A percentile compares a stretch with the other conserved stretches of the same genome.
Evolutionary conservation across 148 eudicot species (phyloP).

Genomic region (Gaultheria prostrata): DNA sequence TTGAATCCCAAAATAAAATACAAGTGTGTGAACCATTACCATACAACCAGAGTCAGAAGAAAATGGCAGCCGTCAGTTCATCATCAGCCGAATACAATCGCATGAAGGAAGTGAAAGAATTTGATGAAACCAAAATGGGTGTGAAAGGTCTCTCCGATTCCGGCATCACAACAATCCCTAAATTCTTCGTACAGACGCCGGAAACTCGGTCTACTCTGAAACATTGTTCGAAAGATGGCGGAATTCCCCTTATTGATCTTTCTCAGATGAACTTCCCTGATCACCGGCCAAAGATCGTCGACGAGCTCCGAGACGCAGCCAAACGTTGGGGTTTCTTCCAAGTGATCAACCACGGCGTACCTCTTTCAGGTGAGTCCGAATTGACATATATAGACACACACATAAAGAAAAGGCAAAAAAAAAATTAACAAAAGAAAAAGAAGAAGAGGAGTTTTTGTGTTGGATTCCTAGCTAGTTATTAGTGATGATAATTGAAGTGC

Average conservation of each 20-base stretch:
- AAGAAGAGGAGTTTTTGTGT: too few relatives aligned
- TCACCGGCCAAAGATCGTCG: constrained; percentile 11
- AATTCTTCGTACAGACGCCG: constrained; percentile 26
- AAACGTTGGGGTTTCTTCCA: constrained; percentile 29
- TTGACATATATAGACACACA: not conserved
- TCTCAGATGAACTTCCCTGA: not conserved
- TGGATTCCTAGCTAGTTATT: too few relatives aligned
- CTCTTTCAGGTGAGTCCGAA: not conserved
- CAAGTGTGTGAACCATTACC: not conserved
- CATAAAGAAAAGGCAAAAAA: too few relatives aligned
- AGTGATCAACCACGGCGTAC: constrained; percentile 27
- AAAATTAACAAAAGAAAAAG: too few relatives aligned
- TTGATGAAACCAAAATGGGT: constrained; percentile 27
- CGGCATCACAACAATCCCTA: constrained; percentile 25
- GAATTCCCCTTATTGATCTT: constrained; percentile 24
- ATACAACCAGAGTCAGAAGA: not conserved
- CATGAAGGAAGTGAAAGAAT: constrained; percentile 22
- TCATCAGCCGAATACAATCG: constrained; percentile 16
- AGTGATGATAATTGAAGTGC: too few relatives aligned
- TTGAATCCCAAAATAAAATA: too few relatives aligned
- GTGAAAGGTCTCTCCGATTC: constrained; percentile 30
- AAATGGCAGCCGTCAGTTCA: not conserved
- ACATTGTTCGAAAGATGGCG: not conserved
- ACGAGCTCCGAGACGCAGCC: constrained; percentile 13
- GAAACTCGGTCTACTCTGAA: constrained; percentile 18